Evolutionary conservation across 202 grass and related monocot species (phyloP).

Genomic region (Musa balbisiana): DNA sequence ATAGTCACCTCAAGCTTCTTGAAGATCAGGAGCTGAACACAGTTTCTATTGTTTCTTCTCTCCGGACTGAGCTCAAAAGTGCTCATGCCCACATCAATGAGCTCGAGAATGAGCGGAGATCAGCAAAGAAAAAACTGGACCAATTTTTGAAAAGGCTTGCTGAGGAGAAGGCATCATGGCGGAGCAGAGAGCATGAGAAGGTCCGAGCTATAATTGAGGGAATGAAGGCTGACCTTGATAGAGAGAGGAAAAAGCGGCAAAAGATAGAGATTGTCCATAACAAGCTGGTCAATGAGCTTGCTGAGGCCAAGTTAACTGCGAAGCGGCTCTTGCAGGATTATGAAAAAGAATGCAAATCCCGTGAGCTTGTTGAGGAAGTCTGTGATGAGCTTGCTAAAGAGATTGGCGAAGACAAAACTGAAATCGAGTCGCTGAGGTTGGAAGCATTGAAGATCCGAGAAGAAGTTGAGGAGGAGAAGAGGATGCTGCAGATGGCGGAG

Average conservation of each 20-base stretch:
- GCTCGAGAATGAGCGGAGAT: conserved; percentile 58
- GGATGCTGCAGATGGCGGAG: conserved; percentile 98
- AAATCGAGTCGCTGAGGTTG: conserved; percentile 70
- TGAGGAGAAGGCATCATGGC: conserved; percentile 88
- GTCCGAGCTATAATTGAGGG: conserved; percentile 72
- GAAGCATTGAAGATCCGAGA: conserved; percentile 57
- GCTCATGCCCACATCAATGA: conserved; percentile 41
- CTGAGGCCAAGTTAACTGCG: conserved; percentile 63
- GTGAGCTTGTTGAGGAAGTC: conserved; percentile 79
- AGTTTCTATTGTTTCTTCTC: conserved; percentile 44
- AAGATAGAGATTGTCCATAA: conserved; percentile 67
- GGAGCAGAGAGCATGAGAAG: conserved; percentile 87
- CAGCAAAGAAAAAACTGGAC: conserved; percentile 86
- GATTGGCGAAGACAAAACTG: conserved; percentile 88
- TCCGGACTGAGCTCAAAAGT: conserved; percentile 69
- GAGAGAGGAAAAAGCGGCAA: conserved; percentile 76
- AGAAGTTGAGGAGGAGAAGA: conserved; percentile 88
- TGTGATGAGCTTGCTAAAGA: conserved; percentile 97
- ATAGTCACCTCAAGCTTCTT: conserved; percentile 64
- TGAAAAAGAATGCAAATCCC: conserved; percentile 72
- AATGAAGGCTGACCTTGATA: conserved; percentile 81
- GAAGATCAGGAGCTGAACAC: conserved; percentile 41
- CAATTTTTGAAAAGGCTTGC: conserved; percentile 82
- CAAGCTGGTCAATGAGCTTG: conserved; percentile 72
- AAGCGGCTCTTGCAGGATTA: conserved; percentile 80